phyloP scores from a whole-genome alignment of 352 stramenopile species.

The Phytophthora hibernalis region DNA sequence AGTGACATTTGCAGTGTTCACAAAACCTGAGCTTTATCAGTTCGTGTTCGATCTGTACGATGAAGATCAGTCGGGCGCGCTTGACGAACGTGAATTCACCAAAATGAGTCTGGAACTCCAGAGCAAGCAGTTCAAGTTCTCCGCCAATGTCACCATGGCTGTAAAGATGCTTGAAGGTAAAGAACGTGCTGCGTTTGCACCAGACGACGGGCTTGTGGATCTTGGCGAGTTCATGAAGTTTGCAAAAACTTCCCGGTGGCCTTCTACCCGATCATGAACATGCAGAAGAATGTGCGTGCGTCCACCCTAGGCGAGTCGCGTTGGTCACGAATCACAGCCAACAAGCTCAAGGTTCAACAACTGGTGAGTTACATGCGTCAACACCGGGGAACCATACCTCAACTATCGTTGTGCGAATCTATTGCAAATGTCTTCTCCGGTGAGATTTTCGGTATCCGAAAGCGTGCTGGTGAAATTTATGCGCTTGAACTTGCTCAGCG shows the following conservation, averaged over 20 bases:
- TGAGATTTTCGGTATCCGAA: conserved; percentile 54
- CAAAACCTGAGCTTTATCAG: conserved; percentile 72
- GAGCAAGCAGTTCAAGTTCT: conserved; percentile 70
- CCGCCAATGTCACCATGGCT: conserved; percentile 65
- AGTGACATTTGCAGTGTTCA: conserved; percentile 64
- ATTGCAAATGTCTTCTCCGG: conserved; percentile 59
- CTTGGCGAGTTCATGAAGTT: conserved; percentile 63
- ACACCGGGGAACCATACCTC: conserved; percentile 53
- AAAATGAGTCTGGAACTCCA: conserved; percentile 74
- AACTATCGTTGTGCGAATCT: conserved; percentile 46
- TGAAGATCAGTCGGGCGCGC: conserved; percentile 54
- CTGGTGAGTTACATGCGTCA: conserved; percentile 69
- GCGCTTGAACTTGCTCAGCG: conserved; percentile 47
- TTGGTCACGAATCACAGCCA: conserved; percentile 50
- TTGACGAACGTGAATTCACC: conserved; percentile 70
- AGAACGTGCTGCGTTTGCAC: conserved; percentile 26
- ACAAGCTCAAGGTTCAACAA: conserved; percentile 62
- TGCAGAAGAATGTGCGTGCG: conserved; percentile 59
- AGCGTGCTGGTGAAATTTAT: conserved; percentile 59
- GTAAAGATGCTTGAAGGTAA: conserved; percentile 61
- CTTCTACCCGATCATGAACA: conserved; percentile 65
- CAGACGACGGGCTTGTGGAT: conserved; percentile 54
- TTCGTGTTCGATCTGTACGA: conserved; percentile 81
- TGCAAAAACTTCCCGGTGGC: conserved; percentile 56
- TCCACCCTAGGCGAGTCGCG: conserved; percentile 49